Conservation (phyloP, 805 yeast species). For the Starmerella roubikii region DNA sequence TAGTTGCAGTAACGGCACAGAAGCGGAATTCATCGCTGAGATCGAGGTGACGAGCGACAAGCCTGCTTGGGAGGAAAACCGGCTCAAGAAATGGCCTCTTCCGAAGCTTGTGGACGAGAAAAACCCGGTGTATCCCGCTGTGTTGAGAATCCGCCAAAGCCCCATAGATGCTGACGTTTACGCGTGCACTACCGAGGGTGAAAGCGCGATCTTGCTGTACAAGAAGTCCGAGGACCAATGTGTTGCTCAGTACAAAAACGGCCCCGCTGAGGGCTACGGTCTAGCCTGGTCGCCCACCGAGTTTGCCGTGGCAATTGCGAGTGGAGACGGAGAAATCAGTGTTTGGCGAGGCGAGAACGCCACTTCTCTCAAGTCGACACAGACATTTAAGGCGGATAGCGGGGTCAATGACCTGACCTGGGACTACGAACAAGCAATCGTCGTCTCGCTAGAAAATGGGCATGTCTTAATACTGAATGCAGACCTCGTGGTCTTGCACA, state of each 20-base stretch:
- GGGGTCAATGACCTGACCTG: conserved; percentile 59
- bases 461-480: conserved; percentile 45
- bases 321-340: background rate
- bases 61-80: conserved; percentile 5
- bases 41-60: conserved; percentile 14
- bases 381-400: conserved; percentile 23
- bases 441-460: conserved; percentile 66
- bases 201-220: conserved; percentile 10
- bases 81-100: conserved; percentile 6
- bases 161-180: conserved; percentile 8
- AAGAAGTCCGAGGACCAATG: background rate
- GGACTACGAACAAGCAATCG: conserved; percentile 35
- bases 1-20: conserved; percentile 14
- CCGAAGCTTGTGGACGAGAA: too few species aligned
- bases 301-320: too few species aligned
- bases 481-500: background rate
- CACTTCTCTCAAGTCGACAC: background rate
- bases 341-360: too few species aligned
- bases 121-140: too few species aligned
- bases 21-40: conserved; percentile 13
- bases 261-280: conserved; percentile 48
- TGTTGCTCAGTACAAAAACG: background rate
- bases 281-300: too few species aligned
- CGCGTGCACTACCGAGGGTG: conserved; percentile 12
- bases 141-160: conserved; percentile 8